phyloP scores from a whole-genome alignment of 2,329 filamentous ascomycete species.

The Ustilaginoidea virens region DNA sequence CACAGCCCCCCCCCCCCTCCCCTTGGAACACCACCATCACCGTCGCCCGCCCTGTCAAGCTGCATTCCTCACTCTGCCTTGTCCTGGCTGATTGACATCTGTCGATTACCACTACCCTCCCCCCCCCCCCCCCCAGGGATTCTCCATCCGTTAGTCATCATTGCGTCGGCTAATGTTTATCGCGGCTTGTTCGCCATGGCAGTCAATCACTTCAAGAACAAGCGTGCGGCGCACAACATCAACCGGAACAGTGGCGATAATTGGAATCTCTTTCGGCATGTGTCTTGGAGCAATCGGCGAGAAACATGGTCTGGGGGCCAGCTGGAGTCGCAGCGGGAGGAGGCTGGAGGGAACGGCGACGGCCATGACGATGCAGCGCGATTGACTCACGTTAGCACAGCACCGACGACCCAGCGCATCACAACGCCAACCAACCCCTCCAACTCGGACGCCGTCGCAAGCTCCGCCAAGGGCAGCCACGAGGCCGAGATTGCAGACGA shows the following conservation, averaged over 20 bases:
- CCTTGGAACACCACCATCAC: no score
- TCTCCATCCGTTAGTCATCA: no score
- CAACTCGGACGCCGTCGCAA: conserved; percentile 11
- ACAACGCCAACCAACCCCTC: conserved; percentile 10
- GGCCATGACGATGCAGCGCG: no score
- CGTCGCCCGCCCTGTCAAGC: no score
- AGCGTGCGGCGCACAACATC: conserved; percentile 26
- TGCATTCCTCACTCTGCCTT: not conserved
- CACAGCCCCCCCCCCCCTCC: no score
- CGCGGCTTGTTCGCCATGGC: conserved; percentile 7
- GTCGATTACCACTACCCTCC: no score
- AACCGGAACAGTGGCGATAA: conserved; percentile 23
- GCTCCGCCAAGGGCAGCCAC: conserved; percentile 8
- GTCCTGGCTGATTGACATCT: no score
- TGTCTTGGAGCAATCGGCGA: conserved; percentile 19
- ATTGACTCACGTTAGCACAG: conserved; percentile 21
- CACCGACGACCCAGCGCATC: conserved; percentile 13
- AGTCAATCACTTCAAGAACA: conserved; percentile 32
- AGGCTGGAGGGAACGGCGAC: conserved; percentile 11
- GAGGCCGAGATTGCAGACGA: conserved; percentile 9
- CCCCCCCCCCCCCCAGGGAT: no score
- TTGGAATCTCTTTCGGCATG: conserved; percentile 30
- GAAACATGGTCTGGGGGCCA: conserved; percentile 19
- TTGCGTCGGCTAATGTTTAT: conserved; percentile 5
- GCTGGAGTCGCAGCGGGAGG: conserved; percentile 20